Percentiles rank a stretch among this genome's conserved stretches.
Conservation (phyloP, 1,284 basidiomycete species). For the Irpex sp. region DNA sequence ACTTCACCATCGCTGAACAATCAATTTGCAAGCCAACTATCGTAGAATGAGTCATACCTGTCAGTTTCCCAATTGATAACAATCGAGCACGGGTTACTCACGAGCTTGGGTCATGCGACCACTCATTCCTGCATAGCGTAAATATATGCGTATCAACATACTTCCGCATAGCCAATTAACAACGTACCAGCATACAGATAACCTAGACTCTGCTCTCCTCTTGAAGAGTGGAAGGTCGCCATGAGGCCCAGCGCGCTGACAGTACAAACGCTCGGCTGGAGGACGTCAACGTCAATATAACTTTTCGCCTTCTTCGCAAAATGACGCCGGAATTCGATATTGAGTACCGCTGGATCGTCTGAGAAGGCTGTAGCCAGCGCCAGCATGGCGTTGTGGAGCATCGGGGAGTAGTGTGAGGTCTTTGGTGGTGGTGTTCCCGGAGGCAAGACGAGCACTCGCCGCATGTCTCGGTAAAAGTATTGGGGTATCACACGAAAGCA, state of each 20-base stretch:
- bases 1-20: slow-evolving; percentile 51
- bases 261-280: slow-evolving; percentile 53
- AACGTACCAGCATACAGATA: slow-evolving; percentile 54
- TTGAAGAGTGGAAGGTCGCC: slow-evolving; percentile 53
- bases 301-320: slow-evolving; percentile 55
- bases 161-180: background rate
- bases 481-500: slow-evolving; percentile 39
- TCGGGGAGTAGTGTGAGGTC: slow-evolving; percentile 63
- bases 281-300: slow-evolving; percentile 53
- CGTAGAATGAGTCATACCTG: background rate
- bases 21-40: slow-evolving; percentile 57
- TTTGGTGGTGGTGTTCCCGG: slow-evolving; percentile 40
- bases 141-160: background rate
- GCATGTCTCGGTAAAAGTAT: slow-evolving; percentile 61
- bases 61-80: background rate
- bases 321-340: slow-evolving; percentile 39
- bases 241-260: slow-evolving; percentile 57
- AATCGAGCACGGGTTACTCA: slow-evolving; percentile 18
- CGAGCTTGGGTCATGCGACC: slow-evolving; percentile 42
- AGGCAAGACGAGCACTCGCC: slow-evolving; percentile 44
- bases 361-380: slow-evolving; percentile 57
- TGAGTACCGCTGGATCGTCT: slow-evolving; percentile 48
- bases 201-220: slow-evolving; percentile 53
- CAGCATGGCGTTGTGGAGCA: slow-evolving; percentile 67
- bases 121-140: slow-evolving; percentile 40